These are phyloP conservation scores for Kwoniella sp. DNA, from an alignment of 768 basidiomycete species.

Conservation along the genomic window DNA sequence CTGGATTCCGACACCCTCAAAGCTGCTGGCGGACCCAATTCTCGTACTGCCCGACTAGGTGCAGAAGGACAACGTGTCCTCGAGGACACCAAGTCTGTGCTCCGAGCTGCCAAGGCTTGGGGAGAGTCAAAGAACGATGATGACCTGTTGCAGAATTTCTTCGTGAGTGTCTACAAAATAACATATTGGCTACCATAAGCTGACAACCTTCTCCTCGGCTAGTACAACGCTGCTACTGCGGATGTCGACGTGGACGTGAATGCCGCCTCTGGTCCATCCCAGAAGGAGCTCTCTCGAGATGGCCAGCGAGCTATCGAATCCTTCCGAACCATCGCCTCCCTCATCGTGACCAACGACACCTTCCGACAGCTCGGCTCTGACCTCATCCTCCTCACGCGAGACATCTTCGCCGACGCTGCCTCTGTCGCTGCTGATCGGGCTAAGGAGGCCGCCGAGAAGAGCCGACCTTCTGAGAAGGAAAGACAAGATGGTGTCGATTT, in stretches of 20 bases:
- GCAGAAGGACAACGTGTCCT: constrained; percentile 54
- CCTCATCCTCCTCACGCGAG: constrained; percentile 54
- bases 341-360: constrained; percentile 55
- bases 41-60: constrained; percentile 53
- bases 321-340: constrained; percentile 54
- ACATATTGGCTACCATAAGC: background rate
- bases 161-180: constrained; percentile 33
- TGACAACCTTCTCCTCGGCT: background rate
- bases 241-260: constrained; percentile 53
- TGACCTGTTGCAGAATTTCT: constrained; percentile 55
- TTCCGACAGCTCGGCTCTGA: constrained; percentile 57
- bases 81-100: constrained; percentile 49
- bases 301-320: constrained; percentile 51
- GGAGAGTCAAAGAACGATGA: constrained; percentile 57
- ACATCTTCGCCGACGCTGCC: constrained; percentile 57
- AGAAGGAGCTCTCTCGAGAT: constrained; percentile 49
- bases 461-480: constrained; percentile 49
- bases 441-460: constrained; percentile 50
- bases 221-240: constrained; percentile 53
- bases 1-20: constrained; percentile 54
- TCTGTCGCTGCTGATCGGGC: constrained; percentile 56
- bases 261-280: constrained; percentile 24
- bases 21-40: constrained; percentile 47
- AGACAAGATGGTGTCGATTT: constrained; percentile 55
- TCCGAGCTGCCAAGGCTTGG: constrained; percentile 51